Evolutionary conservation across 352 stramenopile genomes (phyloP).

Genomic region (Thalassiosira hispida): DNA sequence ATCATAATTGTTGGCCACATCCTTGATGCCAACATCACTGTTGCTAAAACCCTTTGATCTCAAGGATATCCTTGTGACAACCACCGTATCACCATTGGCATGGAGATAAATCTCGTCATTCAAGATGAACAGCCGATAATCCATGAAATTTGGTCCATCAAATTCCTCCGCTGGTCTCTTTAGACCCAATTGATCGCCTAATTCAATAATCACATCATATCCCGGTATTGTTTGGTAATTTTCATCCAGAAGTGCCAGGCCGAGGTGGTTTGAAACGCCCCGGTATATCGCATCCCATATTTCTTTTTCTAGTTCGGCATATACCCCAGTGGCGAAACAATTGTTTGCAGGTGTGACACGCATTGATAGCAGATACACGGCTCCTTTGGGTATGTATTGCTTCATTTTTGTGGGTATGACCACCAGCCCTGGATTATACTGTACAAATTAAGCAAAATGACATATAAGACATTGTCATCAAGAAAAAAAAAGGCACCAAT

Average conservation of each 20-base stretch:
- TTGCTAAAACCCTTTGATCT: slow-evolving; percentile 20
- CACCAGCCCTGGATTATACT: slow-evolving; percentile 67
- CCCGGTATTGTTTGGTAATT: slow-evolving; percentile 42
- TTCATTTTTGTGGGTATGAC: slow-evolving; percentile 33
- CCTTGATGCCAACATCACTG: not conserved
- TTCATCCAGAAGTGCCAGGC: slow-evolving; percentile 53
- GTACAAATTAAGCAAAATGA: slow-evolving; percentile 46
- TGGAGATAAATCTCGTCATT: slow-evolving; percentile 55
- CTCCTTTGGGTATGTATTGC: slow-evolving; percentile 28
- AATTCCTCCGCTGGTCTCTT: not conserved
- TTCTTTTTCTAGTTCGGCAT: slow-evolving; percentile 21
- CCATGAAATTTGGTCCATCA: slow-evolving; percentile 39
- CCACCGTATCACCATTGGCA: slow-evolving; percentile 29
- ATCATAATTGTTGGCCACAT: not conserved
- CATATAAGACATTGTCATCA: no score
- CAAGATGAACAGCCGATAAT: slow-evolving; percentile 58
- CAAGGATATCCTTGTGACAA: slow-evolving; percentile 29
- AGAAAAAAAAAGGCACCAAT: no score
- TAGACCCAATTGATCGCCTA: slow-evolving; percentile 35
- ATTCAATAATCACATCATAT: slow-evolving; percentile 51
- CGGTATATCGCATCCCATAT: slow-evolving; percentile 36
- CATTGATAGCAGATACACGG: slow-evolving; percentile 54
- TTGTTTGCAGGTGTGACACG: slow-evolving; percentile 61
- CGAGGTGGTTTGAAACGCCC: slow-evolving; percentile 48
- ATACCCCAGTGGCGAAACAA: slow-evolving; percentile 52